Evolutionary conservation across 345 rosid species (phyloP), one percentile per base, ranked within the genome.

Genomic region (Brassica nigra): DNA sequence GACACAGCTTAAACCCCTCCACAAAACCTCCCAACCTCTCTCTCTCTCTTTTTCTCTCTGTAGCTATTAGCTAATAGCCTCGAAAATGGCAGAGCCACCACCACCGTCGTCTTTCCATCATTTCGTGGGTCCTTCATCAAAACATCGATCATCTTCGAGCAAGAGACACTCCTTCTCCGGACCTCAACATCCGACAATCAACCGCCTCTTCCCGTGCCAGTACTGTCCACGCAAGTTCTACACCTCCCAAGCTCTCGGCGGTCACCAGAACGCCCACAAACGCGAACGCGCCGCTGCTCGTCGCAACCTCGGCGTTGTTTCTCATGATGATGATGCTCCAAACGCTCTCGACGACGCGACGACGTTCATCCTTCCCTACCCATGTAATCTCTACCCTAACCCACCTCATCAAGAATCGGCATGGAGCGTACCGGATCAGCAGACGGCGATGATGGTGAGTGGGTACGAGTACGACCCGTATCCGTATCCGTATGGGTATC

Each of bases 241-340:
- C 87, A 91, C 95, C 34, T 92, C 97, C 9, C 98, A 94, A 82
- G 98, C 98, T 62, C 95, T 94, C 18, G 98, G 98, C 8, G 97
- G 98, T 78, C 98, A 94, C 86, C 98, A 94, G 49, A 94, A 92
- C 84, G 98, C 97, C 5, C 98, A 94, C 90, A 92, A 91, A 83
- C 88, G 97, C 8, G 98, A 94, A 85, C 83, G 98, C 76, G 98
- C 98, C 16, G 97, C 97, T 4, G 86, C 90, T 70, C 89, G 94
- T 11, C 82, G 92, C 28, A 87, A 85, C 84, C 70, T 79, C 71
- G 68, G 76, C 63, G 64, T 77, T 15, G 8, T 18, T 18, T 18
- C 18, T 18, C 18, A 18, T 18, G 18, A 18, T 18, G 18, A 18
- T 12, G 6, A 14, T 16, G 66, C 84, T 64, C 10, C 59, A 33